A percentile compares a stretch with the other conserved stretches of the same genome.
phyloP scores from a whole-genome alignment of 768 basidiomycete species.

The Suillus variegatus region DNA sequence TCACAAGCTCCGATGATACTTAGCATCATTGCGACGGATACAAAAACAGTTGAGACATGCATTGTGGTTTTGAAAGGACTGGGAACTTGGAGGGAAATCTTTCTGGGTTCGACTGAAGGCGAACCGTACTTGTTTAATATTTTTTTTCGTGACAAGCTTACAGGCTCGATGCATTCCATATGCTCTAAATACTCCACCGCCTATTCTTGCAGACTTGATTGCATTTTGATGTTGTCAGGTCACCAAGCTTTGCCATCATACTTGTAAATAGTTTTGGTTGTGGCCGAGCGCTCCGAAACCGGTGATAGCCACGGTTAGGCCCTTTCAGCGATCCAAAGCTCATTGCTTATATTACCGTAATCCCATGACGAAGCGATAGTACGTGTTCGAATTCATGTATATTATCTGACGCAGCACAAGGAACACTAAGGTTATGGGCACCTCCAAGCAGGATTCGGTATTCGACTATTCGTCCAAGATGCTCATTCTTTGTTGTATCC shows the following conservation, averaged over 20 bases:
- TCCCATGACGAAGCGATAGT: background rate
- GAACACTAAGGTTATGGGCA: background rate
- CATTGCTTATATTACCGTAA: background rate
- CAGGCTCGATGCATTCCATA: background rate
- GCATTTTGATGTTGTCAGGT: background rate
- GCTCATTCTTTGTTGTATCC: background rate
- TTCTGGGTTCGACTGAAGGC: background rate
- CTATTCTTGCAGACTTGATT: background rate
- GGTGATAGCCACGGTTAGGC: background rate
- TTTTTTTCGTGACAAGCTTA: background rate
- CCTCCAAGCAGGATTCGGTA: background rate
- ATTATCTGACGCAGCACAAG: background rate
- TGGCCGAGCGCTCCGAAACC: background rate
- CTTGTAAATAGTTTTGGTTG: background rate
- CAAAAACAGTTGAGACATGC: background rate
- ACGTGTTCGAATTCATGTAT: background rate
- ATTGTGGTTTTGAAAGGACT: background rate
- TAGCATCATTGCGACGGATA: background rate
- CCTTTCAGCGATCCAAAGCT: too few species aligned
- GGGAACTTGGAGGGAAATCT: background rate
- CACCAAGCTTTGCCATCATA: background rate
- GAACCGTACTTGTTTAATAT: background rate
- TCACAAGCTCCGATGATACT: constrained; percentile 18
- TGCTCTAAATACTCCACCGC: background rate
- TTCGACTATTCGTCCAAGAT: background rate